Conservation (phyloP, 148 eudicot species). For the Simmondsia chinensis region DNA sequence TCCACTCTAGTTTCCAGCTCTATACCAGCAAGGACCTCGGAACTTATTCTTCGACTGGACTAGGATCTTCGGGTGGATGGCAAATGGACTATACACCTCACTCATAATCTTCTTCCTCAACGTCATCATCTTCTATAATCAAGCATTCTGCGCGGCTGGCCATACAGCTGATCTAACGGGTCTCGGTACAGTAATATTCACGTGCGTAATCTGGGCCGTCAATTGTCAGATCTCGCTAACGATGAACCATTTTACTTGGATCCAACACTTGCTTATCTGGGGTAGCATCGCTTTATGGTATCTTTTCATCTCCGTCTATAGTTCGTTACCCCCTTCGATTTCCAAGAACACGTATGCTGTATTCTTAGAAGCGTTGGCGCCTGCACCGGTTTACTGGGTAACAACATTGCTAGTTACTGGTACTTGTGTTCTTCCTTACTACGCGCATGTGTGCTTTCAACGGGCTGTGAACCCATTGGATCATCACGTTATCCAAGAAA, state of each 20-base stretch:
- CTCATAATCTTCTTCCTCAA: conserved; percentile 61
- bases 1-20: conserved; percentile 65
- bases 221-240: conserved; percentile 84
- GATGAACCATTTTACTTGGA: conserved; percentile 91
- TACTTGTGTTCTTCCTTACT: conserved; percentile 54
- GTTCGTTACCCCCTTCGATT: conserved; percentile 23
- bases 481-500: conserved; percentile 86
- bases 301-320: conserved; percentile 52
- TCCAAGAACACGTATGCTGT: conserved; percentile 41
- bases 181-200: conserved; percentile 77
- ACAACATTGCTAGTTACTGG: conserved; percentile 55
- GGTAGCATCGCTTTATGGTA: conserved; percentile 73
- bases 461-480: conserved; percentile 65
- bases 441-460: conserved; percentile 58
- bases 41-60: conserved; percentile 87
- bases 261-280: conserved; percentile 75
- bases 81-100: conserved; percentile 71
- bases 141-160: conserved; percentile 53
- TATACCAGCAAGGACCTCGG: conserved; percentile 85
- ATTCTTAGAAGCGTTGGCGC: conserved; percentile 55
- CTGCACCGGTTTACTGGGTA: conserved; percentile 69
- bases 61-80: conserved; percentile 84
- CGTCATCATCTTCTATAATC: conserved; percentile 54
- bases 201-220: conserved; percentile 74
- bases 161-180: conserved; percentile 69